Conservation (phyloP, 176 grass and related monocot species). For the Oryza rufipogon region DNA sequence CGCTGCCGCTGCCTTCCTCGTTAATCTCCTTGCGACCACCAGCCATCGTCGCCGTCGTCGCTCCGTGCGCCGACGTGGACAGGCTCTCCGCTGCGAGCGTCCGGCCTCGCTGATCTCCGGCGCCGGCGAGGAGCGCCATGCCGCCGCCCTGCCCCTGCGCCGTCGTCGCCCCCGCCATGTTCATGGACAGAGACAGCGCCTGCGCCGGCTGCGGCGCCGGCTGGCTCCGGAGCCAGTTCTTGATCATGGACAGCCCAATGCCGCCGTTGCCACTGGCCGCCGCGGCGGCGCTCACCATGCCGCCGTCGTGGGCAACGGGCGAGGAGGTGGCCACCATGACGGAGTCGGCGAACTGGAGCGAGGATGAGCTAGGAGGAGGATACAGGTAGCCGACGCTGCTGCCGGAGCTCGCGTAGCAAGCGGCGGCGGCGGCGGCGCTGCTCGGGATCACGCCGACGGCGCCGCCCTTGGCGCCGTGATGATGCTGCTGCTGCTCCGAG, state of each 20-base stretch:
- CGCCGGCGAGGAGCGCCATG: conserved; percentile 13
- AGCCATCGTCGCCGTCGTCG: background rate
- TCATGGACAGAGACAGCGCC: conserved; percentile 69
- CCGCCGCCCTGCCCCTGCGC: conserved; percentile 1
- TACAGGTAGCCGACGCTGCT: conserved; percentile 52
- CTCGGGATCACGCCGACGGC: conserved; percentile 57
- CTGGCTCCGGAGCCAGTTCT: conserved; percentile 88
- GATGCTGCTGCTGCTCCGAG: conserved; percentile 66
- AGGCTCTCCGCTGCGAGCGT: conserved; percentile 4
- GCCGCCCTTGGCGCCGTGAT: background rate
- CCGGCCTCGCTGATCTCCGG: conserved; percentile 34
- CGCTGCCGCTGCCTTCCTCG: conserved; percentile 23
- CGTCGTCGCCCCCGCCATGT: conserved; percentile 25
- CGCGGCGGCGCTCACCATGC: conserved; percentile 17
- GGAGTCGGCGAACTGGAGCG: conserved; percentile 58
- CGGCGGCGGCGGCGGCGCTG: background rate
- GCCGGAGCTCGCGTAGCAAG: conserved; percentile 45
- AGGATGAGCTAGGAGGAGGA: conserved; percentile 44
- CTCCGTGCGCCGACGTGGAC: conserved; percentile 37
- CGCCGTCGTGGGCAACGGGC: conserved; percentile 1
- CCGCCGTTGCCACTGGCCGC: conserved; percentile 22
- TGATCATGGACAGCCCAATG: conserved; percentile 89
- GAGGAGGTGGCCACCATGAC: conserved; percentile 49
- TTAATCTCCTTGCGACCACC: conserved; percentile 35
- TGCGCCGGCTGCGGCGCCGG: conserved; percentile 44